Evolutionary conservation across 352 stramenopile species (phyloP).

Genomic region (Detonula confervacea): DNA sequence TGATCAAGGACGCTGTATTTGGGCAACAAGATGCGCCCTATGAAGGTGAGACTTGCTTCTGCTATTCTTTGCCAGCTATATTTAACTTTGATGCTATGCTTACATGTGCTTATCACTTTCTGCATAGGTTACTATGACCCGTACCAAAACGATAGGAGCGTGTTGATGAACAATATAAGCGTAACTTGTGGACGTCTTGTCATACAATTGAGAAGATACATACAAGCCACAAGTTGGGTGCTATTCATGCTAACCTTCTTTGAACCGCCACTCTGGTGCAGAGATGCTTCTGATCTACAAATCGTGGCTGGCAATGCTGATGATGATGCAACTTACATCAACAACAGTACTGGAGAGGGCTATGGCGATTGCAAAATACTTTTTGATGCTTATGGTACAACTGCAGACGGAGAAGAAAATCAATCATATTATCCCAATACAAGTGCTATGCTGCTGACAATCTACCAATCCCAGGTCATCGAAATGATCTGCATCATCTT

Average conservation of each 20-base stretch:
- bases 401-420: constrained; percentile 48
- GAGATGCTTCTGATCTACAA: constrained; percentile 31
- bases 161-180: constrained; percentile 40
- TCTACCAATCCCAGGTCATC: constrained; percentile 42
- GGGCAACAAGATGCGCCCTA: constrained; percentile 56
- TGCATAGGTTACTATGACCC: constrained; percentile 55
- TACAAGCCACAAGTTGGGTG: constrained; percentile 41
- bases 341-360: constrained; percentile 7
- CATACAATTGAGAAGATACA: constrained; percentile 22
- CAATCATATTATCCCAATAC: constrained; percentile 74
- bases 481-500: constrained; percentile 60
- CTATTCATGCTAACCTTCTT: constrained; percentile 73
- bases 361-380: constrained; percentile 55
- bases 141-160: constrained; percentile 40
- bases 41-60: background rate
- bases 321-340: background rate
- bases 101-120: background rate
- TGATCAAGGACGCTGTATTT: constrained; percentile 73
- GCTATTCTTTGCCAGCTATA: background rate
- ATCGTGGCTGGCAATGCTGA: constrained; percentile 13
- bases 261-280: constrained; percentile 79
- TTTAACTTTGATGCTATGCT: too few species aligned
- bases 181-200: constrained; percentile 55
- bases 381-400: constrained; percentile 46
- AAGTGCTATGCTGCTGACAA: constrained; percentile 54